Evolutionary conservation across 805 yeast species (phyloP).

Genomic region (Wickerhamiella cacticola): DNA sequence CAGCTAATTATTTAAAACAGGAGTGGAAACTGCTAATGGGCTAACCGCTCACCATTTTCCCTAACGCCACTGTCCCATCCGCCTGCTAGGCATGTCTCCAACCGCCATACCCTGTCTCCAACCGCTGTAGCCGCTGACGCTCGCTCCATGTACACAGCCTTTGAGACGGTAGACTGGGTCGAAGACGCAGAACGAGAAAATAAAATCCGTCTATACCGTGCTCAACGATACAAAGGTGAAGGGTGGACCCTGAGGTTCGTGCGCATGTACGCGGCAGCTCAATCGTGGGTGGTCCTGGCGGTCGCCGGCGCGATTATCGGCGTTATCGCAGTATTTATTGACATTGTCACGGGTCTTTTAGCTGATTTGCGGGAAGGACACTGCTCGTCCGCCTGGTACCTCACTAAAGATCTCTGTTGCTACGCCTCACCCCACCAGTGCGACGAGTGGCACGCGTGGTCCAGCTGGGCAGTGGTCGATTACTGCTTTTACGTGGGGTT

Average conservation of each 20-base stretch:
- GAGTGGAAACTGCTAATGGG: too few species aligned
- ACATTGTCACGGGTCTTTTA: conserved; percentile 77
- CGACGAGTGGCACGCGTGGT: conserved; percentile 59
- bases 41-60: too few species aligned
- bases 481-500: conserved; percentile 49
- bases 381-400: conserved; percentile 56
- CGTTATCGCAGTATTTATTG: conserved; percentile 65
- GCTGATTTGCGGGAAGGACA: conserved; percentile 68
- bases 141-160: conserved; percentile 19
- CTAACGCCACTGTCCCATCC: too few species aligned
- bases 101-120: neutral
- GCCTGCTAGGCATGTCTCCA: neutral
- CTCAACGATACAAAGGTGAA: conserved; percentile 14
- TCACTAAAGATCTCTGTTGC: conserved; percentile 73
- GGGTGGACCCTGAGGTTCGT: conserved; percentile 12
- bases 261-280: conserved; percentile 28
- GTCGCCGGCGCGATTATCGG: conserved; percentile 71
- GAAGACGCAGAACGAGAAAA: conserved; percentile 37
- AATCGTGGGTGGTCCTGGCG: conserved; percentile 64
- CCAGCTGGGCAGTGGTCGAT: conserved; percentile 32
- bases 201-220: conserved; percentile 18
- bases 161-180: conserved; percentile 45
- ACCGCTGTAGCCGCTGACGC: neutral
- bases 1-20: too few species aligned
- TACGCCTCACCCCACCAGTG: conserved; percentile 48